A percentile compares a stretch with the other conserved stretches of the same genome.
These are phyloP conservation scores for Suhomyces maxii DNA, from an alignment of 1,139 yeast species.

Conservation along the genomic window DNA sequence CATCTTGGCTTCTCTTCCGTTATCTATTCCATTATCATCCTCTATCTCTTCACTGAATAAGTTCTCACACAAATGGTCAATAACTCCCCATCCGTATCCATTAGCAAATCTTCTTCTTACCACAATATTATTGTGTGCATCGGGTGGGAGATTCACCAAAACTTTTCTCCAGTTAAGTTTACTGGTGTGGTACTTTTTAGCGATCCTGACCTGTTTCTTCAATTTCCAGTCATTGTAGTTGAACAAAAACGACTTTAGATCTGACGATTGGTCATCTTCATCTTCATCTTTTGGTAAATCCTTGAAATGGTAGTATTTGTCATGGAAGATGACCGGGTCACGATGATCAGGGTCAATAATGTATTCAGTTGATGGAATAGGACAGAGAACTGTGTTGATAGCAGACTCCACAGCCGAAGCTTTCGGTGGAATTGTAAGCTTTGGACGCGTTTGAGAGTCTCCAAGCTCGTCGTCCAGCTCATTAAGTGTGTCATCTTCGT, in stretches of 20 bases:
- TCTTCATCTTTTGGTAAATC: conserved; percentile 52
- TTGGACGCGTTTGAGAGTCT: conserved; percentile 1
- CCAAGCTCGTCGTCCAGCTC: conserved; percentile 3
- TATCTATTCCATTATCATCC: conserved; percentile 8
- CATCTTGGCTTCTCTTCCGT: conserved; percentile 2
- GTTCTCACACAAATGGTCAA: conserved; percentile 24
- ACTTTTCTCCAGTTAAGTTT: conserved; percentile 28
- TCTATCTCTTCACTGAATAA: conserved; percentile 13
- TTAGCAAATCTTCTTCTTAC: conserved; percentile 30
- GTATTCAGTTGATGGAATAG: conserved; percentile 39
- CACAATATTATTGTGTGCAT: conserved; percentile 29
- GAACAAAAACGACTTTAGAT: conserved; percentile 14
- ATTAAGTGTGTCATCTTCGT: conserved; percentile 5
- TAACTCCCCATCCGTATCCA: conserved; percentile 33
- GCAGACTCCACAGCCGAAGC: conserved; percentile 50
- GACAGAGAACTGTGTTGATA: conserved; percentile 41
- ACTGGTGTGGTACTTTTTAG: conserved; percentile 25
- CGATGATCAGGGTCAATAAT: conserved; percentile 45
- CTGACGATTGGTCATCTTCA: conserved; percentile 6
- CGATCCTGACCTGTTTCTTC: conserved; percentile 27
- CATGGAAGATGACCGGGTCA: conserved; percentile 70
- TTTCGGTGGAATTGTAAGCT: conserved; percentile 40
- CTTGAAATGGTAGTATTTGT: conserved; percentile 64
- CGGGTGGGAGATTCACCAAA: conserved; percentile 27
- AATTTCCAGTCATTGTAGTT: conserved; percentile 25